Conservation (phyloP, 768 basidiomycete species). For the Amylocystis lapponica region DNA sequence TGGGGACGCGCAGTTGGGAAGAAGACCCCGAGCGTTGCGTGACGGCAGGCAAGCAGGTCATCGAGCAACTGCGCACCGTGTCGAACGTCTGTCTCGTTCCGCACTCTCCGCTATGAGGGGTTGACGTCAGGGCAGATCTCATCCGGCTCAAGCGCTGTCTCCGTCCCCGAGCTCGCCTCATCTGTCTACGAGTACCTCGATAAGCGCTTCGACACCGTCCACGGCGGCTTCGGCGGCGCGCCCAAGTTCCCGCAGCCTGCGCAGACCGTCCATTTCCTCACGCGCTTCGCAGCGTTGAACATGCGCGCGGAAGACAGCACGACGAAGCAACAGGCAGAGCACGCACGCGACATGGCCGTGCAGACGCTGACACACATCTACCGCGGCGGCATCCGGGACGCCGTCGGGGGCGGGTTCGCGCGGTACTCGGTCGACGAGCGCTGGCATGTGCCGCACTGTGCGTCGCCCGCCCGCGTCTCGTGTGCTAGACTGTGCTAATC, state of each 20-base stretch:
- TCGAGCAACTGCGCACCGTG: constrained; percentile 11
- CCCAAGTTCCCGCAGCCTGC: constrained; percentile 33
- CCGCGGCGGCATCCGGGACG: constrained; percentile 34
- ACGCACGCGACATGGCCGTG: constrained; percentile 18
- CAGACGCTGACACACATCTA: constrained; percentile 18
- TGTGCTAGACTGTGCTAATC: neutral
- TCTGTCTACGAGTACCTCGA: constrained; percentile 13
- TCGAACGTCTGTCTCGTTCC: constrained; percentile 6
- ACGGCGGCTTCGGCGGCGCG: constrained; percentile 34
- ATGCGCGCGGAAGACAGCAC: neutral
- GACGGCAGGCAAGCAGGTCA: constrained; percentile 14
- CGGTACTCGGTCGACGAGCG: constrained; percentile 35
- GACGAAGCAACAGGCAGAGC: constrained; percentile 6
- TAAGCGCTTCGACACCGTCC: constrained; percentile 21
- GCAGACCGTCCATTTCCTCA: constrained; percentile 18
- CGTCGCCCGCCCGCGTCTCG: neutral
- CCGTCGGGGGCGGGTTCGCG: constrained; percentile 34
- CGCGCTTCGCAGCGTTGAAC: constrained; percentile 15
- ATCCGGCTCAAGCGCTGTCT: neutral
- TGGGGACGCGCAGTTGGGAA: constrained; percentile 22
- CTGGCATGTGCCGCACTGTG: constrained; percentile 37
- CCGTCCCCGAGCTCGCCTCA: constrained; percentile 5
- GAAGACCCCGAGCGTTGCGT: constrained; percentile 11
- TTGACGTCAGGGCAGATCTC: neutral
- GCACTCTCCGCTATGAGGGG: neutral